phyloP scores from a whole-genome alignment of 2,329 filamentous ascomycete species.

The Salinomyces thailandicus region DNA sequence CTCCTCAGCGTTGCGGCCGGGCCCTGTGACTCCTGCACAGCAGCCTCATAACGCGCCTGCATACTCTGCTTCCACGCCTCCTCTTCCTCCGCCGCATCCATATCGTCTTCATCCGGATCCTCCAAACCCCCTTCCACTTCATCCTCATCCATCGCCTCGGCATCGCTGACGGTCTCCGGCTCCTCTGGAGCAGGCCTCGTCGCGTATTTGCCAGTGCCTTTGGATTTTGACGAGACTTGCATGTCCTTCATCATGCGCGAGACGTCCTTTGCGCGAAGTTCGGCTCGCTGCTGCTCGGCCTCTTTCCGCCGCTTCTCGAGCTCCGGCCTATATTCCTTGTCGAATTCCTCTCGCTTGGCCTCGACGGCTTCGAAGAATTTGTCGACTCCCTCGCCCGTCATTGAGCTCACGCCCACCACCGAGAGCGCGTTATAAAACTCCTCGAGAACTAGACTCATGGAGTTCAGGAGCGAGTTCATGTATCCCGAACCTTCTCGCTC shows the following conservation, averaged over 20 bases:
- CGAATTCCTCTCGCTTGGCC: slow-evolving; percentile 79
- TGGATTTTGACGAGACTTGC: slow-evolving; percentile 44
- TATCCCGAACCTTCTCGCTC: slow-evolving; percentile 66
- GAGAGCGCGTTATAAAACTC: slow-evolving; percentile 94
- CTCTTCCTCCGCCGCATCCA: slow-evolving; percentile 45
- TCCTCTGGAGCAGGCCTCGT: slow-evolving; percentile 23
- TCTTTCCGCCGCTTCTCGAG: slow-evolving; percentile 67
- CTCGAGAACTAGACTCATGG: slow-evolving; percentile 94
- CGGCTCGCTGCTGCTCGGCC: slow-evolving; percentile 63
- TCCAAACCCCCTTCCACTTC: slow-evolving; percentile 41
- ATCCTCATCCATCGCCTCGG: slow-evolving; percentile 42
- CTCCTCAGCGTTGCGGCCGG: slow-evolving; percentile 4
- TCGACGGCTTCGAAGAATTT: slow-evolving; percentile 88
- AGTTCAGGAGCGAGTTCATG: slow-evolving; percentile 91
- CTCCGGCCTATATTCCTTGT: slow-evolving; percentile 83
- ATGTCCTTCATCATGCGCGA: slow-evolving; percentile 94
- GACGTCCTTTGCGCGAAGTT: slow-evolving; percentile 66
- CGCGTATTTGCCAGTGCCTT: slow-evolving; percentile 24
- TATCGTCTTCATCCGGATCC: slow-evolving; percentile 43
- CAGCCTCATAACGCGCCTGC: slow-evolving; percentile 65
- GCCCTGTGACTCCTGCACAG: slow-evolving; percentile 44
- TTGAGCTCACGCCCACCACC: slow-evolving; percentile 85
- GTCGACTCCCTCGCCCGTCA: slow-evolving; percentile 82
- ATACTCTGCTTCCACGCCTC: slow-evolving; percentile 61
- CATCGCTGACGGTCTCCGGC: slow-evolving; percentile 41